These are phyloP conservation scores for Raffaelea albimanens DNA, from an alignment of 2,329 filamentous ascomycete genomes.

Conservation along the genomic window DNA sequence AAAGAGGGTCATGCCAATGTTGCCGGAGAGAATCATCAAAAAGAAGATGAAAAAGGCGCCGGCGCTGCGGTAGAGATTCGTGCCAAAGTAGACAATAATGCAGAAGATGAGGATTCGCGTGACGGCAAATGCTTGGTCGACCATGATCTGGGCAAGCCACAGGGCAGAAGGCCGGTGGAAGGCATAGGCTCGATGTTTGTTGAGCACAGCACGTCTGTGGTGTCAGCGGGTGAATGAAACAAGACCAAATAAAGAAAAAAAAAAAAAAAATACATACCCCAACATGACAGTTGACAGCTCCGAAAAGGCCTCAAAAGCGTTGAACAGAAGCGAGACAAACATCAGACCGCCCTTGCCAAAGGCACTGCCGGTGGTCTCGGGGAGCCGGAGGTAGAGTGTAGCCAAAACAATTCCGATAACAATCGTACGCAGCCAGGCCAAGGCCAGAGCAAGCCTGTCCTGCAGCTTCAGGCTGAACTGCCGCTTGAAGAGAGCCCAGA, in stretches of 20 bases:
- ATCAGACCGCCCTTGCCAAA: constrained; percentile 76
- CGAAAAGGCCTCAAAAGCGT: constrained; percentile 77
- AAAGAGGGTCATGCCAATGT: constrained; percentile 66
- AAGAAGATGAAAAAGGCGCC: constrained; percentile 73
- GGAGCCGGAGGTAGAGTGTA: constrained; percentile 67
- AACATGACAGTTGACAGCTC: constrained; percentile 66
- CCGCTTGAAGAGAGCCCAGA: constrained; percentile 75
- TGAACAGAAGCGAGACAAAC: constrained; percentile 73
- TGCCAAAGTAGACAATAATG: constrained; percentile 75
- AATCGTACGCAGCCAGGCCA: constrained; percentile 61
- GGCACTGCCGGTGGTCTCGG: constrained; percentile 55
- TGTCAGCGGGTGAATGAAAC: background rate
- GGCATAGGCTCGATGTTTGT: constrained; percentile 75
- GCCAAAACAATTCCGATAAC: constrained; percentile 71
- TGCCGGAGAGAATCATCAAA: constrained; percentile 58
- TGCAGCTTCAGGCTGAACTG: constrained; percentile 83
- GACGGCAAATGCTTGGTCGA: constrained; percentile 65
- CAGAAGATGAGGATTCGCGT: constrained; percentile 63
- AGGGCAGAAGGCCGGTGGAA: constrained; percentile 75
- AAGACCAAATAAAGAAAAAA: background rate
- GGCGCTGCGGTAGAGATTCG: constrained; percentile 55
- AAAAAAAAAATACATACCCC: constrained; percentile 2
- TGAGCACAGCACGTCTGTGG: constrained; percentile 63
- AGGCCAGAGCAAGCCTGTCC: constrained; percentile 66
- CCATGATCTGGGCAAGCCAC: constrained; percentile 74